A percentile compares a stretch with the other conserved stretches of the same genome.
These are phyloP conservation scores for Leishmania mexicana DNA, from an alignment of 208 protist species.

Conservation along the genomic window DNA sequence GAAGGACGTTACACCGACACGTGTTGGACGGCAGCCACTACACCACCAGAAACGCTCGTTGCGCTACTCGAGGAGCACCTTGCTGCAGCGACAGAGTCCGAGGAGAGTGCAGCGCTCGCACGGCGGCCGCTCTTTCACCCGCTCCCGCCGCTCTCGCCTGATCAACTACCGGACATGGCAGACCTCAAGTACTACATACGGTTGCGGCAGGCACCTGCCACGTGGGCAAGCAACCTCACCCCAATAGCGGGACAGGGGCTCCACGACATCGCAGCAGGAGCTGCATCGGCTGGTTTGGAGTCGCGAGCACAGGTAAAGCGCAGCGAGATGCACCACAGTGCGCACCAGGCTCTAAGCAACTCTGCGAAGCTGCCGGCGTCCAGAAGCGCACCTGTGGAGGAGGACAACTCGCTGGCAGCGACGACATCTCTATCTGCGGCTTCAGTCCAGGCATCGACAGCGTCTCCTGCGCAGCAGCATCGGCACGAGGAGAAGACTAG, in stretches of 20 bases:
- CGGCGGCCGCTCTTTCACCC: constrained; percentile 14
- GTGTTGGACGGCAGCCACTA: constrained; percentile 5
- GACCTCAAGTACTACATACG: constrained; percentile 33
- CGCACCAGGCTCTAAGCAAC: neutral
- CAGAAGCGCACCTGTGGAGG: neutral
- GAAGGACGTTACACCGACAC: neutral
- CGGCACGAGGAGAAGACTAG: neutral
- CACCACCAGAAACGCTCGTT: constrained; percentile 18
- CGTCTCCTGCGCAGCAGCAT: neutral
- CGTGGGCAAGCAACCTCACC: neutral
- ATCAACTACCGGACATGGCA: constrained; percentile 30
- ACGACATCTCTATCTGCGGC: neutral
- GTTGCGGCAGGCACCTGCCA: neutral
- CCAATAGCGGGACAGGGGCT: neutral
- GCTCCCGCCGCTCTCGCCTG: constrained; percentile 22
- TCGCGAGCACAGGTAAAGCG: neutral
- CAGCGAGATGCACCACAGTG: neutral
- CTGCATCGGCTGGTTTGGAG: neutral
- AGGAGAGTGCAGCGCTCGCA: neutral
- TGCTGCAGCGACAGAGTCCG: neutral
- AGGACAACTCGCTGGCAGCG: neutral
- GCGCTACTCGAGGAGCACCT: constrained; percentile 11
- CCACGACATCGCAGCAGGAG: neutral
- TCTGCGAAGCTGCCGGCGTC: neutral
- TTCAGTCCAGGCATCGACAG: neutral